A percentile compares a stretch with the other conserved stretches of the same genome.
These are phyloP conservation scores for Wickerhamiella allomyrinae DNA, from an alignment of 805 yeast species.

Conservation along the genomic window DNA sequence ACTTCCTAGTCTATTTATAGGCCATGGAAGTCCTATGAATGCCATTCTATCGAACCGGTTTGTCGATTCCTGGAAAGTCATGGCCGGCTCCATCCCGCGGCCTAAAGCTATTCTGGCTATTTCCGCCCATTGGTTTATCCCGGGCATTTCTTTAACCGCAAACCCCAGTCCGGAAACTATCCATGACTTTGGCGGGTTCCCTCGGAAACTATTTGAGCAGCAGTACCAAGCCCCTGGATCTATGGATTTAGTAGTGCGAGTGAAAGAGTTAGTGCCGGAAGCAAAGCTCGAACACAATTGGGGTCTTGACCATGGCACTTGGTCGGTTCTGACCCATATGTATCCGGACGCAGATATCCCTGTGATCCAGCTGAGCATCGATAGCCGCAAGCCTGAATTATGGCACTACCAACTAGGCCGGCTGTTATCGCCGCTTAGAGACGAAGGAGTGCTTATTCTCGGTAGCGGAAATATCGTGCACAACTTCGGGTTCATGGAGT, in stretches of 20 bases:
- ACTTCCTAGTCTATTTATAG: constrained; percentile 4
- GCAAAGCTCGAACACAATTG: constrained; percentile 6
- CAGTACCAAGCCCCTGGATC: constrained; percentile 17
- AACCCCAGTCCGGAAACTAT: constrained; percentile 13
- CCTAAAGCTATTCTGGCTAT: constrained; percentile 16
- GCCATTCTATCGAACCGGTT: constrained; percentile 5
- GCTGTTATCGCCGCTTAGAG: constrained; percentile 35
- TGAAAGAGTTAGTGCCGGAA: constrained; percentile 6
- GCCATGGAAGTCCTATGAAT: constrained; percentile 14
- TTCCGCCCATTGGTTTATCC: constrained; percentile 17
- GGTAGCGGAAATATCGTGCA: constrained; percentile 67
- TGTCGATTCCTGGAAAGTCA: constrained; percentile 7
- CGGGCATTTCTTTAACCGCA: constrained; percentile 9
- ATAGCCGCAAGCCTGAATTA: constrained; percentile 28
- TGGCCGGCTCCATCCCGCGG: constrained; percentile 10
- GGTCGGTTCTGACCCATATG: constrained; percentile 16
- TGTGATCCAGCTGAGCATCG: constrained; percentile 27
- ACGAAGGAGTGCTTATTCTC: constrained; percentile 37
- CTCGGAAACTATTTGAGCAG: constrained; percentile 11
- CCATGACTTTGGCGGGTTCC: constrained; percentile 16
- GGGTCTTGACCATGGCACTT: constrained; percentile 19
- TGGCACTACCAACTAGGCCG: constrained; percentile 37
- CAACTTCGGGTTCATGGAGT: constrained; percentile 25
- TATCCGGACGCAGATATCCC: constrained; percentile 22
- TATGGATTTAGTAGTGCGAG: constrained; percentile 13